A percentile compares a stretch with the other conserved stretches of the same genome.
Conservation (phyloP, 1,284 basidiomycete genomes). For the Golubevia pallescens region DNA sequence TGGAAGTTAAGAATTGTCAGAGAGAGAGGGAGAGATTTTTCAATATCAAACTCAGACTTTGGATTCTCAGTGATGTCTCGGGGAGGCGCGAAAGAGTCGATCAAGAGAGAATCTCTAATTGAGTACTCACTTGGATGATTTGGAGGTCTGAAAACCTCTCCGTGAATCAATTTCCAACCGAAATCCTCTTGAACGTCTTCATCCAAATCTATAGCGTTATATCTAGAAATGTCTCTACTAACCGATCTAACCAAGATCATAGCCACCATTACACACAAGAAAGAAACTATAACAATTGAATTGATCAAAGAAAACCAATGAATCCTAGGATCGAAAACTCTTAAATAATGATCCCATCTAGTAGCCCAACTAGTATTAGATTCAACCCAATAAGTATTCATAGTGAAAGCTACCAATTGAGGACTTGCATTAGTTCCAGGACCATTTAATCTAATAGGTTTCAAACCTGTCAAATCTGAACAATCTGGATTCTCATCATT, state of each 20-base stretch:
- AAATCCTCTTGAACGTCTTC: constrained; percentile 98
- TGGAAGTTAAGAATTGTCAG: constrained; percentile 16
- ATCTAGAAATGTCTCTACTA: constrained; percentile 54
- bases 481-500: not conserved
- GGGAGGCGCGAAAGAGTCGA: too few species aligned
- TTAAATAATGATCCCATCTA: constrained; percentile 90
- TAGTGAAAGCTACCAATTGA: not conserved
- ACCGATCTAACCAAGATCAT: constrained; percentile 56
- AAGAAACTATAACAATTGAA: constrained; percentile 85
- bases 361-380: constrained; percentile 79
- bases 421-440: not conserved
- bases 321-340: constrained; percentile 69
- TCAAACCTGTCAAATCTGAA: not conserved
- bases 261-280: constrained; percentile 74
- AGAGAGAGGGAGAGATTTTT: too few species aligned
- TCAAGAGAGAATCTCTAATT: too few species aligned
- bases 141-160: constrained; percentile 91
- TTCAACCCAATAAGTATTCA: constrained; percentile 62
- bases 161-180: constrained; percentile 96
- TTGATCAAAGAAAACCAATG: constrained; percentile 89
- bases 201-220: constrained; percentile 67
- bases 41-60: too few species aligned
- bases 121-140: constrained; percentile 68
- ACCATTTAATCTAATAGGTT: not conserved
- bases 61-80: too few species aligned